Conservation (phyloP, 1,139 yeast species). For the Suhomyces atakaporum region DNA sequence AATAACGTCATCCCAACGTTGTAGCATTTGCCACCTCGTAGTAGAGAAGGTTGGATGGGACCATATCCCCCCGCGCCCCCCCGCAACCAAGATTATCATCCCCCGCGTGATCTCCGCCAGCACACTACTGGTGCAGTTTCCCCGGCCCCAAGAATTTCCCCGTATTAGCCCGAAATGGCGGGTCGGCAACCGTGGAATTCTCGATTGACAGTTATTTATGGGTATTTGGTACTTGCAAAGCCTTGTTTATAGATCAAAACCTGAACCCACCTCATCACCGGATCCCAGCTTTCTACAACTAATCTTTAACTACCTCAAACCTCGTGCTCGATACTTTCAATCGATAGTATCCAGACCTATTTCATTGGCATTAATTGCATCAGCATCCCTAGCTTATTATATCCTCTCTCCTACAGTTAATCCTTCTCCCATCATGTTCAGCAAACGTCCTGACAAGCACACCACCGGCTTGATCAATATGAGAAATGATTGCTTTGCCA, state of each 20-base stretch:
- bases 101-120: constrained; percentile 8
- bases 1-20: too few relatives aligned
- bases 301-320: background rate
- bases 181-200: constrained; percentile 2
- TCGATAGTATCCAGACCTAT: background rate
- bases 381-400: constrained; percentile 16
- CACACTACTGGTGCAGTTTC: constrained; percentile 4
- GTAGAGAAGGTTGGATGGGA: too few relatives aligned
- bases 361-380: constrained; percentile 6
- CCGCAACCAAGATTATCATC: background rate
- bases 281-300: background rate
- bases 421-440: constrained; percentile 33
- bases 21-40: too few relatives aligned
- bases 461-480: constrained; percentile 83
- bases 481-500: constrained; percentile 90
- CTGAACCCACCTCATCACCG: background rate
- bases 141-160: constrained; percentile 4
- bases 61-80: background rate
- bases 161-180: constrained; percentile 5
- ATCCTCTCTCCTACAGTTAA: constrained; percentile 28
- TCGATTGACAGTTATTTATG: constrained; percentile 2
- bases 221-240: constrained; percentile 6
- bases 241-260: background rate
- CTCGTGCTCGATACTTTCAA: background rate
- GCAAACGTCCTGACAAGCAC: constrained; percentile 66